Base-by-base conservation (phyloP, 139 green algal genomes). In the Chlorella ohadii region DNA sequence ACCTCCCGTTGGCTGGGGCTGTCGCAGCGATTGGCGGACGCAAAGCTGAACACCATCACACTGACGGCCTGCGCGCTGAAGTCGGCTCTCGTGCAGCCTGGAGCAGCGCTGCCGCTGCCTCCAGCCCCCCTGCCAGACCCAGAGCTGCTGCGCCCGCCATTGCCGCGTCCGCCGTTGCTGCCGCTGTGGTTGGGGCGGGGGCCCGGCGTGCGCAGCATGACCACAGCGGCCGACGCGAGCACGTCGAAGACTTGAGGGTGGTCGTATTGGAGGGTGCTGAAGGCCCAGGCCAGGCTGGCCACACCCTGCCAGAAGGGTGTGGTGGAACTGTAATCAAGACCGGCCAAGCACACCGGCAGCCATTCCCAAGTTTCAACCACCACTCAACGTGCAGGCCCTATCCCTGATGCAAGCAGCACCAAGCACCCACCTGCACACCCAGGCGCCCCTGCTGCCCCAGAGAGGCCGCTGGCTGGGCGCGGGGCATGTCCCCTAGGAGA, bases 251-350 rank as follows among this genome's bases (percentile, higher is more conserved):
- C 63, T 36, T 41, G 31, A 0, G 39, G 27, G 28, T 85, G 61
- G 47, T 88, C 79, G 63, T 88, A 72, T n/a, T 31, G n/a, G 51
- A 87, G 65, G 13, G 57, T 65, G 34, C 75, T 75, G 82, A 63
- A 88, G 13, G 86, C 34, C 86, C 82, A 88, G 2, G 61, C 61
- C 33, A 89, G 28, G n/a, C 41, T 84, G 51, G 68, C 51, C 19
- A 87, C 59, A 9, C 34, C 57, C 86, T 89, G 81, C 38, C 33
- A 17, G 59, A 72, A 3, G 1, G 33, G 66, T 23, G 9, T 12
- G 1, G 4, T 12, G 13, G n/a, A 71, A 41, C 25, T 20, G 61
- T n/a, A n/a, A n/a, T n/a, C n/a, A n/a, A n/a, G n/a, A n/a, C n/a
- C n/a, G n/a, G n/a, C n/a, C n/a, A n/a, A n/a, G n/a, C n/a, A n/a